Conservation (phyloP, 1,284 basidiomycete species). For the Ceratobasidium sp. region DNA sequence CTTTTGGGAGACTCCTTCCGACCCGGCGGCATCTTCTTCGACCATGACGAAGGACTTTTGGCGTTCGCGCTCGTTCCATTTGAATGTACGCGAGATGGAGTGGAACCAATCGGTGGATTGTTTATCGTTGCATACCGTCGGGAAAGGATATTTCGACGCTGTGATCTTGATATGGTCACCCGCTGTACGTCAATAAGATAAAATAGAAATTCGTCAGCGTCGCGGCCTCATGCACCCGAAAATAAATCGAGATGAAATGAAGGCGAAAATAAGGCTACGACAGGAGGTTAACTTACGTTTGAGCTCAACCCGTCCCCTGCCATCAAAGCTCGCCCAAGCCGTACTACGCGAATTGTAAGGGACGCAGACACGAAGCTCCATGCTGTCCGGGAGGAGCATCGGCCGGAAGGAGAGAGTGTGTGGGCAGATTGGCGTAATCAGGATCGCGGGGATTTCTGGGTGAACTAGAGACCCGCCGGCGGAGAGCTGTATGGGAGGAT, state of each 20-base stretch:
- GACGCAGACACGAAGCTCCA: slow-evolving; percentile 98
- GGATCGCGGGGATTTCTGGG: slow-evolving; percentile 95
- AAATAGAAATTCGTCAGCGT: too few species aligned
- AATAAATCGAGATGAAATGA: background rate
- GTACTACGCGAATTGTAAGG: slow-evolving; percentile 98
- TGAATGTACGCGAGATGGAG: slow-evolving; percentile 92
- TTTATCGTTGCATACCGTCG: slow-evolving; percentile 97
- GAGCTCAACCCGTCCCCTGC: slow-evolving; percentile 93
- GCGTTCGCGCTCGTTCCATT: slow-evolving; percentile 97
- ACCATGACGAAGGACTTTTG: slow-evolving; percentile 99
- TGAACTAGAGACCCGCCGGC: slow-evolving; percentile 98
- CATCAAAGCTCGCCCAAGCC: slow-evolving; percentile 99
- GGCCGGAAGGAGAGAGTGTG: slow-evolving; percentile 99
- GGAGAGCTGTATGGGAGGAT: slow-evolving; percentile 69
- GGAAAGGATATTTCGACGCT: slow-evolving; percentile 98
- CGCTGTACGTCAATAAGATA: slow-evolving; percentile 63
- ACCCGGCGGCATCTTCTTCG: slow-evolving; percentile 79
- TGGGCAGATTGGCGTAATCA: slow-evolving; percentile 98
- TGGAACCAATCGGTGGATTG: slow-evolving; percentile 99
- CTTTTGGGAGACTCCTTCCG: too few species aligned
- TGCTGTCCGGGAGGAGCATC: slow-evolving; percentile 97
- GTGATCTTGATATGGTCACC: slow-evolving; percentile 99
- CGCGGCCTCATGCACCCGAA: too few species aligned
- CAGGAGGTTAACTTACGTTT: slow-evolving; percentile 72
- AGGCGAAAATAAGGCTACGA: slow-evolving; percentile 37